Percentiles rank a stretch among this genome's conserved stretches.
Evolutionary conservation across 2,329 filamentous ascomycete genomes (phyloP).

Genomic region (Chrysosphaeria jannelii): DNA sequence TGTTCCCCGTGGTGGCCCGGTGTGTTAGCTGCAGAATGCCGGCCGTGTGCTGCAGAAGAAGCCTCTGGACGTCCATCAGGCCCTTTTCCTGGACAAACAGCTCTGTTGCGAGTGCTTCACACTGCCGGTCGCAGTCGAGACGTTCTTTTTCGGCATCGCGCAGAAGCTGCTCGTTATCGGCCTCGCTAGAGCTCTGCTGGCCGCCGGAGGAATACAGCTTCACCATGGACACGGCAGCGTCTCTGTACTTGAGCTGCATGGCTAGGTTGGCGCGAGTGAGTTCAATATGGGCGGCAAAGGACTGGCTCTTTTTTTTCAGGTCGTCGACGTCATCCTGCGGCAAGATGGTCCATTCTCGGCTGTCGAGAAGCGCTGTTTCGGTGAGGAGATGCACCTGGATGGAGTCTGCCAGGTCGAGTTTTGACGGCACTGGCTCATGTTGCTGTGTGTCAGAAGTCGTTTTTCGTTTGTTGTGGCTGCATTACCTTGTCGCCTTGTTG

Average conservation of each 20-base stretch:
- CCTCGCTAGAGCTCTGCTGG: slow-evolving; percentile 17
- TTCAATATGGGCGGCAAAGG: slow-evolving; percentile 47
- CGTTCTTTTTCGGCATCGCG: slow-evolving; percentile 44
- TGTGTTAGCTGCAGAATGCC: slow-evolving; percentile 80
- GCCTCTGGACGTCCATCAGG: slow-evolving; percentile 41
- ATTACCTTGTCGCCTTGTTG: slow-evolving; percentile 20
- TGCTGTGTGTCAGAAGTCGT: too few species aligned
- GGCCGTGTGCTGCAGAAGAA: slow-evolving; percentile 67
- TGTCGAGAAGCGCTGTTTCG: slow-evolving; percentile 77
- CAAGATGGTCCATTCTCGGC: slow-evolving; percentile 55
- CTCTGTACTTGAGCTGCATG: slow-evolving; percentile 78
- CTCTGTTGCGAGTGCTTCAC: slow-evolving; percentile 58
- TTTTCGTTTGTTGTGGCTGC: too few species aligned
- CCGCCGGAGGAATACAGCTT: slow-evolving; percentile 38
- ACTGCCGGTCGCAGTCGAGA: slow-evolving; percentile 43
- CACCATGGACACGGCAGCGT: slow-evolving; percentile 67
- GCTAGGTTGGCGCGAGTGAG: slow-evolving; percentile 55
- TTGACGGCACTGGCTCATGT: too few species aligned
- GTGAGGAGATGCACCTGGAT: slow-evolving; percentile 78
- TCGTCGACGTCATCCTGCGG: slow-evolving; percentile 77
- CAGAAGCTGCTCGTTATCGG: slow-evolving; percentile 13
- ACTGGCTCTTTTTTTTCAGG: slow-evolving; percentile 60
- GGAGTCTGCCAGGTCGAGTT: slow-evolving; percentile 33
- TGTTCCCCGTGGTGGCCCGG: slow-evolving; percentile 23
- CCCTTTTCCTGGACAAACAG: slow-evolving; percentile 54